Evolutionary conservation across 495 filamentous ascomycete genomes (phyloP), one percentile per base, ranked within the genome.

Genomic region (Immersiella caudata): DNA sequence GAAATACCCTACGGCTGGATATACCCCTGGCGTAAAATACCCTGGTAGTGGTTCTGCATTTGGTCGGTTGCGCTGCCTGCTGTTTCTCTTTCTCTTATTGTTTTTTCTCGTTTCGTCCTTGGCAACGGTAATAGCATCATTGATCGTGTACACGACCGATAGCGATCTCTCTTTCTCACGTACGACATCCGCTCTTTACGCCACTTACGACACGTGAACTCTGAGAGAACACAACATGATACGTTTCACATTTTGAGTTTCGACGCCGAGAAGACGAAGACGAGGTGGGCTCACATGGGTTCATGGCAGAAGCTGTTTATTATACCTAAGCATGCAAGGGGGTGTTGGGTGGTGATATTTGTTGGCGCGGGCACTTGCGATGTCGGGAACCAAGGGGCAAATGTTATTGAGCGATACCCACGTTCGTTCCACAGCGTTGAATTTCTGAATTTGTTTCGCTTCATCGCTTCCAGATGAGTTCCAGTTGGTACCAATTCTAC

Each of bases 1-100:
- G 76, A 81, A 82, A 78, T 78, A 80, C 80, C 80, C 78, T 78
- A 76, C 75, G 82, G 82, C 82, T 85, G 82, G 82, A 85, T 85
- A 85, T 85, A 85, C 82, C 82, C 74, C 76, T 80, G 78, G 80
- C 79, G 80, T 76, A 79, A 76, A 82, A 79, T 82, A 81, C 80
- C 81, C 79, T 60, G 72, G 76, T 78, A 74, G 71, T 35, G 12
- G 22, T 63, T 78, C 81, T 86, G 83, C 83, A 87, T 86, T 89
- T 85, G 83, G 83, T 85, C 83, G 82, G 81, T 79, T 82, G 60
- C 55, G 59, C 51, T 60, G 54, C 51, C 49, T 27, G 29, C 22
- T 24, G 25, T 64, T 63, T 57, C 24, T 25, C 67, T 36, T 18
- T 11, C 68, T 52, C 25, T 61, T 60, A 33, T 51, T 55, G 8